A percentile compares a stretch with the other conserved stretches of the same genome.
Conservation (phyloP, 257 asterid species). For the Primulina eburnea region DNA sequence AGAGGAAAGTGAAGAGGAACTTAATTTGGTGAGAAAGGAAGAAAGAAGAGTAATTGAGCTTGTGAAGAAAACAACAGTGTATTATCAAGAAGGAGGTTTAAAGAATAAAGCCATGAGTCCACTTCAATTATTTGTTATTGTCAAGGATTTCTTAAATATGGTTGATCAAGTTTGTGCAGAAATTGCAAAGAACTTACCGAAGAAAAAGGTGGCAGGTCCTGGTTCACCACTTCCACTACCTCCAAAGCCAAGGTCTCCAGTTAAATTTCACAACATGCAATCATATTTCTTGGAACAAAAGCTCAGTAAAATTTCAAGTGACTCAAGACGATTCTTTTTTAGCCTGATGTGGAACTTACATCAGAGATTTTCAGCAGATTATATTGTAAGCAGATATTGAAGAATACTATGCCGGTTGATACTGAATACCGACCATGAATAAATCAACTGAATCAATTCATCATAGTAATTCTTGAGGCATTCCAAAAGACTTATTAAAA, state of each 20-base stretch:
- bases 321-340: conserved; percentile 56
- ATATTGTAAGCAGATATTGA: background rate
- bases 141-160: conserved; percentile 62
- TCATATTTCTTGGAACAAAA: conserved; percentile 41
- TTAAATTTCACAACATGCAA: conserved; percentile 56
- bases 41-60: conserved; percentile 63
- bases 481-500: background rate
- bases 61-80: conserved; percentile 61
- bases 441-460: background rate
- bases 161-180: conserved; percentile 65
- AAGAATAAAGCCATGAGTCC: conserved; percentile 39
- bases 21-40: conserved; percentile 62
- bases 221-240: conserved; percentile 51
- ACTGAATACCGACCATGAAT: background rate
- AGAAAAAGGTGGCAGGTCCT: conserved; percentile 31
- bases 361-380: background rate
- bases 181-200: conserved; percentile 43
- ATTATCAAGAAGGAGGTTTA: conserved; percentile 58
- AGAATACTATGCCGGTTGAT: background rate
- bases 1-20: conserved; percentile 65
- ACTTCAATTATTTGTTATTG: conserved; percentile 57
- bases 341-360: background rate
- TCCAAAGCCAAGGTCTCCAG: conserved; percentile 48
- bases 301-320: conserved; percentile 41
- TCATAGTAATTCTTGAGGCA: background rate